phyloP scores from a whole-genome alignment of 345 rosid genomes.

The Ricinus communis region DNA sequence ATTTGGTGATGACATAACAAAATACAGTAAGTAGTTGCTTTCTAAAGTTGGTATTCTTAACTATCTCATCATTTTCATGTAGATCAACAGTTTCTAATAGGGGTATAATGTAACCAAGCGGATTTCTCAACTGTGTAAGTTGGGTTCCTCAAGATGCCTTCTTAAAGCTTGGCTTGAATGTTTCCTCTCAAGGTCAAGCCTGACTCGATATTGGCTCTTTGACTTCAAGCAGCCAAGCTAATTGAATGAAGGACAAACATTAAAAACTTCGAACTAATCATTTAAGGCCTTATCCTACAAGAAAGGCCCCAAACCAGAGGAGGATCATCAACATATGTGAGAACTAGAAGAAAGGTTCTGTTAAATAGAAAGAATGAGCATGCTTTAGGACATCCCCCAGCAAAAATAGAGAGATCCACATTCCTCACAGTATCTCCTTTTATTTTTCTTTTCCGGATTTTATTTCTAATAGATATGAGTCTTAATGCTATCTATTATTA shows the following conservation, averaged over 20 bases:
- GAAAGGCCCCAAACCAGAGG: neutral
- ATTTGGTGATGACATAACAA: neutral
- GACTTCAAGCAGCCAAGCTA: neutral
- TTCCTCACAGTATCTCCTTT: no score
- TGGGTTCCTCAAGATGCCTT: neutral
- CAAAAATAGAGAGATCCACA: no score
- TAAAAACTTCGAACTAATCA: neutral
- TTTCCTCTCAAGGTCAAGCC: neutral
- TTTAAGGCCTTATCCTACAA: neutral
- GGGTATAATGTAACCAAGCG: neutral
- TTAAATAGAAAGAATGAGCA: no score
- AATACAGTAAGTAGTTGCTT: neutral
- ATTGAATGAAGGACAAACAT: neutral
- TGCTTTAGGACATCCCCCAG: no score
- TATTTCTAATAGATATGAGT: no score
- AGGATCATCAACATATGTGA: neutral
- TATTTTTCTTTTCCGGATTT: no score
- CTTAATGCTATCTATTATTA: no score
- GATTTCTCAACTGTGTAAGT: neutral
- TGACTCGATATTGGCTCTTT: neutral
- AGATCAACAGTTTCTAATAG: neutral
- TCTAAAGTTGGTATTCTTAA: neutral
- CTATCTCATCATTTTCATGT: neutral
- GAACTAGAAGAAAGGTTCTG: no score
- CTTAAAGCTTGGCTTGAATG: neutral